Base-by-base conservation (phyloP, 2,329 filamentous ascomycete species). In the Colletotrichum sp. region DNA sequence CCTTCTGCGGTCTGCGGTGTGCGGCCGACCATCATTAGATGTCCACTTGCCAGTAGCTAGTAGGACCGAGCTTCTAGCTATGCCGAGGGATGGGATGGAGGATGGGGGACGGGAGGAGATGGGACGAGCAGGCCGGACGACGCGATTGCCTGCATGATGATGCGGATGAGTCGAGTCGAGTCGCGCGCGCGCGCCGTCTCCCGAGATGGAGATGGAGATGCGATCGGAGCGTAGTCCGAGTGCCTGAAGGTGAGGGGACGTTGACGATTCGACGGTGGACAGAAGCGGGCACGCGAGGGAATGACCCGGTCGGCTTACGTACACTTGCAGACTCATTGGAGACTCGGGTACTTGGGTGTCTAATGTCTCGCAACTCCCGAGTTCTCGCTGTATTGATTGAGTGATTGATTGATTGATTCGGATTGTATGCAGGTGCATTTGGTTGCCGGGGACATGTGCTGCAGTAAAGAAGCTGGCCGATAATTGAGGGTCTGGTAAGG, bases 211-310 rank as follows among this genome's bases (percentile, higher is more conserved):
- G 56, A 74, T 69, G 64, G 56, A 60, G 56, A 76, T 69, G 70
- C 70, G 74, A 76, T 73, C 74, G 74, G 74, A 76, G 74, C 70
- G 64, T 74, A 64, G 74, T 76, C 74, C 74, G 74, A 36, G n/a
- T 28, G 2, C 39, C 39, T 48, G 10, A 60, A 43, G 27, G 16
- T 30, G 39, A 73, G 58, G 39, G 9, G 43, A 52, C 43, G 43
- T 52, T 52, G 43, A 43, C 56, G 43, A 70, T 39, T 74, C 66
- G 67, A 36, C 71, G 68, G 64, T 62, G 43, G 73, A 56, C 25
- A 25, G 65, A 72, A 64, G 69, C 61, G 68, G 69, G 70, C 60
- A 65, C 58, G 66, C 60, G 67, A 36, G 48, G 43, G 43, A 22
- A 52, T 22, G 10, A 12, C 43, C 52, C 66, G 66, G 52, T 18